Conservation (phyloP, 1,139 yeast genomes). For the Eremothecium sinecaudum region DNA sequence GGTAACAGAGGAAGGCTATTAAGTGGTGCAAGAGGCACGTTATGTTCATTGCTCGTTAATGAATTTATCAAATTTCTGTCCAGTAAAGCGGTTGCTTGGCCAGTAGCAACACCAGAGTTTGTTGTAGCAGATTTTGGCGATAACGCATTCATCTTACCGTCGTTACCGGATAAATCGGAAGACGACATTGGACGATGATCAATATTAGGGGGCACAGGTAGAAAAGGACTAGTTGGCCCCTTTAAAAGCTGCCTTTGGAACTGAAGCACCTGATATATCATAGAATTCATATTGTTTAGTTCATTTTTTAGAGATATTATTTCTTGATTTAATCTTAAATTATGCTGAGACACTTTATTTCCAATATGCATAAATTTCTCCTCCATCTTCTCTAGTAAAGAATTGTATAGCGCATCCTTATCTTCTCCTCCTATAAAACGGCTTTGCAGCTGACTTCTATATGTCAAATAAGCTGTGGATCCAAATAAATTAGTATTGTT, state of each 20-base stretch:
- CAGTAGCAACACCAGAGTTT: conserved; percentile 5
- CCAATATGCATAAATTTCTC: conserved; percentile 22
- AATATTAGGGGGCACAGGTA: conserved; percentile 4
- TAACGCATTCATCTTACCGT: no score
- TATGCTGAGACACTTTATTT: conserved; percentile 24
- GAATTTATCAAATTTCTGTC: conserved; percentile 18
- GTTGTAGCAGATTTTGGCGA: no score
- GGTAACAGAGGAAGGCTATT: conserved; percentile 12
- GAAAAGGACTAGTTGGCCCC: conserved; percentile 1
- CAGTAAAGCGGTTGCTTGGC: conserved; percentile 12
- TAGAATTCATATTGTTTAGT: conserved; percentile 17
- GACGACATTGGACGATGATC: no score
- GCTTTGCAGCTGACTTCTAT: conserved; percentile 9
- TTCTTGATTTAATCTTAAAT: conserved; percentile 26
- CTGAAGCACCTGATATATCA: conserved; percentile 25
- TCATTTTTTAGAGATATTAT: conserved; percentile 23
- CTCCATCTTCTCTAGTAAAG: conserved; percentile 15
- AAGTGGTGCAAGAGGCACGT: conserved; percentile 9
- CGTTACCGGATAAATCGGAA: no score
- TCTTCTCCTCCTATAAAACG: conserved; percentile 7
- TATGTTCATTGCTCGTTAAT: conserved; percentile 7
- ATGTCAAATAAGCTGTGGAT: conserved; percentile 6
- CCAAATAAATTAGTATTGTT: conserved; percentile 7
- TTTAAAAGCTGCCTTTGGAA: conserved; percentile 19
- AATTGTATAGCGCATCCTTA: conserved; percentile 8